Base-by-base conservation (phyloP, 257 asterid genomes). In the Ilex aquifolium region DNA sequence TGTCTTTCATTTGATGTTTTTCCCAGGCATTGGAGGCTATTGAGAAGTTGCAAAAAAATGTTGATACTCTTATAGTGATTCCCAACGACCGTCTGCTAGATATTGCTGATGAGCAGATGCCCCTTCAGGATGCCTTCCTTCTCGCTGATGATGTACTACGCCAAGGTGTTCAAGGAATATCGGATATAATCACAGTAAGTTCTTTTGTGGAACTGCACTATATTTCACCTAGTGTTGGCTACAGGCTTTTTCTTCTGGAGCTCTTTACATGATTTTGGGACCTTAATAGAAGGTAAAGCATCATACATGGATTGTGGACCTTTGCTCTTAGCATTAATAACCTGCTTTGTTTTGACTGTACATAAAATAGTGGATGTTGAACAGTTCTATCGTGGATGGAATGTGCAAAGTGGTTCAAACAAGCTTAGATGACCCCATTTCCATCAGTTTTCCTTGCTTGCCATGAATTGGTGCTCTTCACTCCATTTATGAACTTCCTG, bases 141-240 rank as follows among this genome's bases (percentile, higher is more conserved):
- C 82, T 90, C 64, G 99, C 99, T 42, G 99, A 93, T 76, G 99
- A 93, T 66, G 99, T 93, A 56, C 82, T 93, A 64, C 95, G 95
- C 54, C 99, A 90, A 72, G 99, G 99, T 57, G 97, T 90, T 63
- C 97, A 93, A 79, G 99, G 99, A 72, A 90, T 93, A 71, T 85
- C 99, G 46, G 99, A 93, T 80, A 87, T 93, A 77, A 93, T 90
- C 75, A 88, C 96, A 0, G 99, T 93, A 67, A 73, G 85, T 68
- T 27, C 59, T 36, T 65, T 59, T 48, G 29, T 60, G 16, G 13
- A 44, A 44, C 30, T 46, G 0, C 40, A 14, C 5, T 32, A 8
- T 30, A 7, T 52, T 44, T 49, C 54, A 49, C n/a, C 14, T 7
- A 44, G 50, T 44, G 56, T 11, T 50, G 16, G 13, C 56, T 50